Base-by-base conservation (phyloP, 208 protist species). In the Leishmania gerbilli region DNA sequence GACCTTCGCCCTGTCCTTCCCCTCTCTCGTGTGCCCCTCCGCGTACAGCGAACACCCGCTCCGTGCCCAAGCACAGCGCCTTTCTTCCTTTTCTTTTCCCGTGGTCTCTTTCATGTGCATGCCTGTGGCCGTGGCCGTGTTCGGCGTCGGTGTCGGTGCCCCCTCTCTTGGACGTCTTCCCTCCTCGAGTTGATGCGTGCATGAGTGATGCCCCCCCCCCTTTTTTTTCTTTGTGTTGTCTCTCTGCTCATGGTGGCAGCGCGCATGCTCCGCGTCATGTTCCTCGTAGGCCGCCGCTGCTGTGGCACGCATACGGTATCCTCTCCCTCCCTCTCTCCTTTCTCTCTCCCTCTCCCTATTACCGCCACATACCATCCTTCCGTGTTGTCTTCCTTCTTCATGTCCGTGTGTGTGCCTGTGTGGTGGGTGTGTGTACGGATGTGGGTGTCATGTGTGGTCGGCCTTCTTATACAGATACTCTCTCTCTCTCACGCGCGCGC, bases 381-480 rank as follows among this genome's bases (percentile, higher is more conserved):
- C 40, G 34, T 45, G n/a, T 27, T n/a, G 62, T 40, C 34, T 68
- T 68, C 31, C 13, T 68, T 34, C 31, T 51, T 72, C 34, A 19
- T 56, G 40, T 53, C 9, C 21, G 34, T 37, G 19, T 74, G 45
- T 74, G 40, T 74, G 69, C 51, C 1, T 53, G 24, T 74, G 42
- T 74, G 45, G 42, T 74, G 45, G 31, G 7, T 51, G 79, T 78
- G 62, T 69, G 47, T 83, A 34, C 0, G 34, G 55, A 37, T 62
- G 8, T 3, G 31, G 62, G 27, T 11, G n/a, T 13, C n/a, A 47
- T 71, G 13, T 71, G 9, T 51, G 21, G 6, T 21, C 31, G 24
- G 8, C 40, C 47, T 71, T 71, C 9, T 49, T 71, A 19, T 51
- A 19, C 3, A 6, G 8, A 3, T 67, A 11, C 27, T 27, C 19